Evolutionary conservation across 306 rosid species (phyloP), one percentile per base, ranked within the genome.

Genomic region (Phaseolus lunatus): DNA sequence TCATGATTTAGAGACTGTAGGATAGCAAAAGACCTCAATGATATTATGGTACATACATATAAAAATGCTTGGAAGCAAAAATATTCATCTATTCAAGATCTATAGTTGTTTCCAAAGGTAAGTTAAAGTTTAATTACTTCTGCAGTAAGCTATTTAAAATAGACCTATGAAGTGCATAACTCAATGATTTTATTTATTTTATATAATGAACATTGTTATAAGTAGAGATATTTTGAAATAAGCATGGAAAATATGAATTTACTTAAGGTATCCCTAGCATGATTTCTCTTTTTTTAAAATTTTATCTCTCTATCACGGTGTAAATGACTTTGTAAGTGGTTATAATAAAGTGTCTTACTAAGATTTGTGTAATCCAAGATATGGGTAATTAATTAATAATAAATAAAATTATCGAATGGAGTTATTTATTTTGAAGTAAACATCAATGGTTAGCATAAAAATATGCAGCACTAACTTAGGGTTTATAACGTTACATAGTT

Each of bases 91-190:
- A 52, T 23, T 12, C n/a, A 16, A 45, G 27, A 57, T 14, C 1
- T 31, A 49, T 31, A 24, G 27, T 24, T 1, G 4, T 27, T 27
- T 27, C 3, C 31, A 35, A 78, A 59, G 64, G 52, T 47, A 29
- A 20, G 52, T 58, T 16, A 33, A 33, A n/a, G 78, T 41, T 70
- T 24, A 24, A 24, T 61, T 72, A 57, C 65, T 80, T 64, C 16
- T 12, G 43, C 45, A 43, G 24, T 63, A 49, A 79, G 33, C 37
- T 31, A 24, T 49, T 33, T 70, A 10, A 68, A 61, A 16, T 24
- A 33, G 10, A 33, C 20, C 44, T 37, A 0, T 14, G 23, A 72
- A 72, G 31, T 39, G 9, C 61, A 59, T 44, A 31, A 27, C 37
- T 19, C 70, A 61, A 75, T 44, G 0, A 26, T 59, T 59, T 65